Conservation (phyloP, 352 stramenopile genomes). For the Phytophthora kernoviae region DNA sequence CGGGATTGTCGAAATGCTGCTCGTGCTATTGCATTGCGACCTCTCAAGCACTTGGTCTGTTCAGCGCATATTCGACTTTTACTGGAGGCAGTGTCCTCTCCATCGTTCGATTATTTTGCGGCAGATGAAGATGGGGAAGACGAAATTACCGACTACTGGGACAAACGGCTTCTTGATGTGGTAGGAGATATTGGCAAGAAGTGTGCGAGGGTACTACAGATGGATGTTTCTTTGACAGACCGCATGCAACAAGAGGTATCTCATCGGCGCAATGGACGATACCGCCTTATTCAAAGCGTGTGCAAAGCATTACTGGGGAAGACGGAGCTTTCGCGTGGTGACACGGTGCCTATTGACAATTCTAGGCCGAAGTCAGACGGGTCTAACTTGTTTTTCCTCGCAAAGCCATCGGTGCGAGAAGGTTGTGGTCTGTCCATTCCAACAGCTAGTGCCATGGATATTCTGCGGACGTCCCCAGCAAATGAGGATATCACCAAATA, state of each 20-base stretch:
- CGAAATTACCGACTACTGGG: constrained; percentile 6
- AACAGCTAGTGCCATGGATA: constrained; percentile 14
- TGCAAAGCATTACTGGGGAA: constrained; percentile 21
- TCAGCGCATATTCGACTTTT: constrained; percentile 38
- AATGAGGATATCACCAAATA: constrained; percentile 22
- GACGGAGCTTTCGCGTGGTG: neutral
- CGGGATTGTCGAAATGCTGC: constrained; percentile 18
- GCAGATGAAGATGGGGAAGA: constrained; percentile 1
- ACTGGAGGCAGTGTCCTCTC: constrained; percentile 16
- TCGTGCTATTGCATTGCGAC: constrained; percentile 35
- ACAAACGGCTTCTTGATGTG: constrained; percentile 19
- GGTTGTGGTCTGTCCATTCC: neutral
- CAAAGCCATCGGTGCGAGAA: neutral
- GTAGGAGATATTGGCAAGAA: constrained; percentile 37
- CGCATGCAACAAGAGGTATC: constrained; percentile 20
- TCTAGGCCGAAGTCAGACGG: neutral
- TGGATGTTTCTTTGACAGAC: constrained; percentile 36
- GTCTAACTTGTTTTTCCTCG: constrained; percentile 29
- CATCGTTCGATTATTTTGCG: constrained; percentile 8
- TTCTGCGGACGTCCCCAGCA: constrained; percentile 13
- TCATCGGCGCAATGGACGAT: constrained; percentile 6
- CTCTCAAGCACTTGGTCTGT: constrained; percentile 41
- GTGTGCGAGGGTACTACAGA: constrained; percentile 31
- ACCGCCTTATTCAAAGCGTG: constrained; percentile 11
- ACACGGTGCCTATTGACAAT: neutral